Conservation (phyloP, 441 rosid species). For the Sinapis alba region DNA sequence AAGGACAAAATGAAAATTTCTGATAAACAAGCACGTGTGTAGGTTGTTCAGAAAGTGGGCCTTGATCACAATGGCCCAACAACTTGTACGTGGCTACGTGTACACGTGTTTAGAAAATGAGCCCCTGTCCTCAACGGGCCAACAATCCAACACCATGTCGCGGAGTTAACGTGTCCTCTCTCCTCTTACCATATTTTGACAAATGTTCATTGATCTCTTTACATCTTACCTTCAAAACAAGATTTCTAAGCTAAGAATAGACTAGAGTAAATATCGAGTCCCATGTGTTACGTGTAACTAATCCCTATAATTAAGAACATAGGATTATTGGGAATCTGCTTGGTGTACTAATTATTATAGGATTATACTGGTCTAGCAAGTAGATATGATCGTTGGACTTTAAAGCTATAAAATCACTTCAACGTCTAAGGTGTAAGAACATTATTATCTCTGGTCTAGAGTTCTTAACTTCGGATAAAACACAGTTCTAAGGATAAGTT, state of each 20-base stretch:
- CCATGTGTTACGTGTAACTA: background rate
- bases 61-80: constrained; percentile 19
- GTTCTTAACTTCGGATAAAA: too few relatives aligned
- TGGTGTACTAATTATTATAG: background rate
- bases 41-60: background rate
- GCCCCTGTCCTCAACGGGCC: constrained; percentile 26
- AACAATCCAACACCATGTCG: background rate
- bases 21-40: background rate
- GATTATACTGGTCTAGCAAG: background rate
- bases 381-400: background rate
- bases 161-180: constrained; percentile 15
- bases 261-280: background rate
- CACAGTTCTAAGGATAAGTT: too few relatives aligned
- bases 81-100: background rate
- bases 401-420: background rate
- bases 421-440: too few relatives aligned
- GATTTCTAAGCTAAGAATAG: background rate
- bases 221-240: background rate
- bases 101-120: background rate
- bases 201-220: constrained; percentile 11
- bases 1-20: background rate
- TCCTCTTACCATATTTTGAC: constrained; percentile 7
- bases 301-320: background rate
- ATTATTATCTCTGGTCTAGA: too few relatives aligned
- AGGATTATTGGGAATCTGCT: background rate